Evolutionary conservation across 2,329 filamentous ascomycete species (phyloP).

Genomic region (Tolypocladium ophioglossoides): DNA sequence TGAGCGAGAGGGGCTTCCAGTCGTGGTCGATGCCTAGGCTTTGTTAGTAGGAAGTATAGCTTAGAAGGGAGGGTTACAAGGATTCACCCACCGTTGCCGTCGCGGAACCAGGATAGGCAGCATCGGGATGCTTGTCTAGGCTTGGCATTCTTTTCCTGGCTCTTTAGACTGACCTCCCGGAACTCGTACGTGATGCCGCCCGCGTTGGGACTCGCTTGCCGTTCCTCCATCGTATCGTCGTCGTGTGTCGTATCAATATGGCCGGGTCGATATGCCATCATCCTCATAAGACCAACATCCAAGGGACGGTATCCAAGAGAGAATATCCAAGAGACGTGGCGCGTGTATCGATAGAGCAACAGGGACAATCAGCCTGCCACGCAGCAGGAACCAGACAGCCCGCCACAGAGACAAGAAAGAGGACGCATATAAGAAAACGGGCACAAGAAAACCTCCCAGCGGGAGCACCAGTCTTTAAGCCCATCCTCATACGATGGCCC

Average conservation of each 20-base stretch:
- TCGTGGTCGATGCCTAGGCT: neutral
- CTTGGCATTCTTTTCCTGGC: neutral
- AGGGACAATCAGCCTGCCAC: neutral
- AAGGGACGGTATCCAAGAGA: neutral
- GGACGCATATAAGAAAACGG: neutral
- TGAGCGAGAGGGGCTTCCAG: conserved; percentile 1
- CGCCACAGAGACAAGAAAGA: neutral
- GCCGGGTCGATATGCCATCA: neutral
- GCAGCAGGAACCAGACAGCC: neutral
- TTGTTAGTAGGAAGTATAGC: neutral
- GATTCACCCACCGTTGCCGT: neutral
- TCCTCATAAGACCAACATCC: neutral
- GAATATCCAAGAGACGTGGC: neutral
- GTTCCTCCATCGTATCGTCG: neutral
- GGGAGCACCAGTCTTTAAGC: neutral
- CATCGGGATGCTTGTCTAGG: neutral
- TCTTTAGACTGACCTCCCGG: neutral
- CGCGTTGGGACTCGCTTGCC: too few relatives aligned
- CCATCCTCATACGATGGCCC: neutral
- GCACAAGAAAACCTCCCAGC: neutral
- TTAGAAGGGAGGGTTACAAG: neutral
- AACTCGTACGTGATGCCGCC: neutral
- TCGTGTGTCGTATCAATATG: neutral
- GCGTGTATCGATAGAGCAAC: neutral
- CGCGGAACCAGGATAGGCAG: neutral